Base-by-base conservation (phyloP, 148 eudicot species). In the Chenopodium berlandieri region DNA sequence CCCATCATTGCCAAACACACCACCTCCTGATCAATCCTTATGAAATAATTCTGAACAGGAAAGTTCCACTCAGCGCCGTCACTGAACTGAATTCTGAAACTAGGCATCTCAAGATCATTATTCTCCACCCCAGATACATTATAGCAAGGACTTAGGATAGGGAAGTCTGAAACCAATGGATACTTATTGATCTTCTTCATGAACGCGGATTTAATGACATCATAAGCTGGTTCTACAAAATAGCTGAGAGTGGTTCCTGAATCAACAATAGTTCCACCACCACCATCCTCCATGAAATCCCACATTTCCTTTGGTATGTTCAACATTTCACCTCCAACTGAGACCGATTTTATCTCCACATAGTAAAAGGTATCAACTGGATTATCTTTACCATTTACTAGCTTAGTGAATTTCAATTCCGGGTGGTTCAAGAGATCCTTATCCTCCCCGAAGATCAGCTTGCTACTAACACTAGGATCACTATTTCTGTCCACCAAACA, bases 211-310 rank as follows among this genome's bases (percentile, higher is more conserved):
- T 90, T 96, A 17, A 96, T 94, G 27, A 83, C 72, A 80, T 87
- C 83, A 44, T 89, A 92, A 75, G 98, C 99, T 0, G 99, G 98
- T 4, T 89, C 91, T 2, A 85, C 84, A 68, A 96, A 96, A 52
- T 96, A 96, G 78, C 93, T 94, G 2, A 96, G 83, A 2, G 97
- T 96, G 3, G 99, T 92, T 4, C 99, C 99, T 7, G 99, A 96
- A 83, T 96, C 99, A 3, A 96, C 75, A n/a, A 96, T 96, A 0
- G 99, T 92, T 3, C 99, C 99, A 48, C 98, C 98, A 12, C 68
- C 87, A 7, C 93, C 98, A 27, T 90, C 93, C 0, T 89, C 60
- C 0, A 89, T 77, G 78, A 94, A 71, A 32, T 75, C 71, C 99
- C 99, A 96, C 63, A 88, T 89, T 52, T 91, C 89, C 25, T 87